Base-by-base conservation (phyloP, 1,284 basidiomycete genomes). In the Cutaneotrichosporon spelunceum region DNA sequence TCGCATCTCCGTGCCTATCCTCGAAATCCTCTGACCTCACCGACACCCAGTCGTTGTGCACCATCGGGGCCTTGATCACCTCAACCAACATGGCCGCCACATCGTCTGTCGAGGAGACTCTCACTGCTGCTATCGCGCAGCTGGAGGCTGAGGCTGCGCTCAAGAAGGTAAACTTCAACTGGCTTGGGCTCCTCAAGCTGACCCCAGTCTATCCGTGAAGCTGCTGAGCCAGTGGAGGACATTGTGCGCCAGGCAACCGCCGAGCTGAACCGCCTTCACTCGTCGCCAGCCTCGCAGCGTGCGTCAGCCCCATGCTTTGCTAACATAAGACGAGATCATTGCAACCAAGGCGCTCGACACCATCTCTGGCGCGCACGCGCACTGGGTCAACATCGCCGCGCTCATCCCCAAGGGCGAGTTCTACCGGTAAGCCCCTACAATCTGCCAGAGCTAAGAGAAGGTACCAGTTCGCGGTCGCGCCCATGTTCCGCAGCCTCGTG, bases 321-420 rank as follows among this genome's bases (percentile, higher is more conserved):
- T 63, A n/a, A 58, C 48, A 11, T 3, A 65, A 79, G 76, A 77
- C 52, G 59, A 66, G 27, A 66, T 67, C 1, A 73, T 78, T 27
- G 73, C 72, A 16, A 63, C 69, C 42, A 66, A 70, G 64, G 68
- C 70, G 2, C 64, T 78, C 33, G 69, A 71, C 45, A 73, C 69
- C n/a, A 64, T 77, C 61, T 61, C 56, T 14, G 48, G 49, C 2
- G 69, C 69, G 27, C 65, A 70, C 39, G 57, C 68, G 26, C 62
- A 69, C 42, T 79, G 78, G 78, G 59, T 59, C 2, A 59, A 56
- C 27, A 76, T 79, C 9, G 71, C 72, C 16, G 53, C 59, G 3
- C 63, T 75, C 30, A 74, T 79, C 57, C 78, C 78, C n/a, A 63
- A 67, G 53, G 72, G 74, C 21, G 77, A 79, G 67, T 78, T 74